Conservation (phyloP, 441 rosid genomes). For the Isatis lusitanica region DNA sequence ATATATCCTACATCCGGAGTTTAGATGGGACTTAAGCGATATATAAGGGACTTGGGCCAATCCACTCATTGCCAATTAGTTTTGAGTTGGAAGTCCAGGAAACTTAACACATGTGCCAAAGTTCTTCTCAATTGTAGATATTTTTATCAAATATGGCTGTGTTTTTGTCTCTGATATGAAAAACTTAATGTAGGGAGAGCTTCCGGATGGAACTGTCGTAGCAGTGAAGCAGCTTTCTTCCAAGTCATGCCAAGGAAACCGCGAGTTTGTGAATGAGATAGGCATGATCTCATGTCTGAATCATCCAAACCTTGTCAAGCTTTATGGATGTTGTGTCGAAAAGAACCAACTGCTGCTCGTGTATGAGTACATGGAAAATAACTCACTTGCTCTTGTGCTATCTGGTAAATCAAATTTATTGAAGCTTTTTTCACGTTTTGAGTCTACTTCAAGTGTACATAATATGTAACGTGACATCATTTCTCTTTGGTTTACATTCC, state of each 20-base stretch:
- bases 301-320: slow-evolving; percentile 63
- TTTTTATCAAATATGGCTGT: not conserved
- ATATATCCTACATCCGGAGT: no score
- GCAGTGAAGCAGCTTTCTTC: slow-evolving; percentile 84
- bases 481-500: not conserved
- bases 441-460: not conserved
- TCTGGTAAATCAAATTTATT: slow-evolving; percentile 38
- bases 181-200: slow-evolving; percentile 45
- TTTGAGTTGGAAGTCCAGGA: no score
- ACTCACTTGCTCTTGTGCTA: slow-evolving; percentile 57
- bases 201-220: slow-evolving; percentile 56
- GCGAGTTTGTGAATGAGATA: slow-evolving; percentile 71
- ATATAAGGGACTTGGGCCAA: no score
- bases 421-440: not conserved
- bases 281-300: slow-evolving; percentile 70
- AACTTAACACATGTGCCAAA: not conserved
- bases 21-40: no score
- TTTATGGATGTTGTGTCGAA: slow-evolving; percentile 58
- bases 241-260: slow-evolving; percentile 70
- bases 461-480: not conserved
- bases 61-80: no score
- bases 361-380: slow-evolving; percentile 64
- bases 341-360: slow-evolving; percentile 54
- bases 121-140: not conserved
- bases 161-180: not conserved